A percentile compares a stretch with the other conserved stretches of the same genome.
phyloP scores from a whole-genome alignment of 257 asterid species.

The Nicotiana tomentosiformis region DNA sequence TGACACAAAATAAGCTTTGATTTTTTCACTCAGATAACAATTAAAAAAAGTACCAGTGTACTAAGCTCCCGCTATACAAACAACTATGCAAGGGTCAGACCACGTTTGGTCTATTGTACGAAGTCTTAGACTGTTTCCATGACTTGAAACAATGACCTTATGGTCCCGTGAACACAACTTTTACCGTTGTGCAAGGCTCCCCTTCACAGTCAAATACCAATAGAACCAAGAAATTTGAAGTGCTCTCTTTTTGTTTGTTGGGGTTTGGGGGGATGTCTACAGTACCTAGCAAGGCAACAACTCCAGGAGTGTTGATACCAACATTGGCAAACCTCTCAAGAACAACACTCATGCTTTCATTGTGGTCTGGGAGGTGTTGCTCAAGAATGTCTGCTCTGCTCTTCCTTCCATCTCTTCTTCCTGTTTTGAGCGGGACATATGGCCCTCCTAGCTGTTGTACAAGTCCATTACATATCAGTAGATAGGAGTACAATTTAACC shows the following conservation, averaged over 20 bases:
- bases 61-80: no score
- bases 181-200: neutral
- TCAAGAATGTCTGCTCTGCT: constrained; percentile 83
- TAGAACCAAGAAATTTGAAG: neutral
- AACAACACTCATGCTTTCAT: constrained; percentile 79
- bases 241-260: neutral
- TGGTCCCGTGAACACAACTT: neutral
- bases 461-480: neutral
- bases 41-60: no score
- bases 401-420: constrained; percentile 88
- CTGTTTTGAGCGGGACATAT: constrained; percentile 73
- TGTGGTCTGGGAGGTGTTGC: constrained; percentile 87
- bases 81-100: no score
- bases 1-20: neutral
- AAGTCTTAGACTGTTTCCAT: no score
- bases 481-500: neutral
- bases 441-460: constrained; percentile 82
- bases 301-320: constrained; percentile 73
- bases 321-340: constrained; percentile 70
- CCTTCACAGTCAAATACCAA: neutral
- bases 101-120: no score
- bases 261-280: neutral
- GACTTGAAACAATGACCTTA: no score
- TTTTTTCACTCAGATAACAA: neutral
- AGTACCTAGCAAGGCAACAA: constrained; percentile 85